These are phyloP conservation scores for Circinella minor DNA, from an alignment of 371 early-diverging fungal genomes.

Conservation along the genomic window DNA sequence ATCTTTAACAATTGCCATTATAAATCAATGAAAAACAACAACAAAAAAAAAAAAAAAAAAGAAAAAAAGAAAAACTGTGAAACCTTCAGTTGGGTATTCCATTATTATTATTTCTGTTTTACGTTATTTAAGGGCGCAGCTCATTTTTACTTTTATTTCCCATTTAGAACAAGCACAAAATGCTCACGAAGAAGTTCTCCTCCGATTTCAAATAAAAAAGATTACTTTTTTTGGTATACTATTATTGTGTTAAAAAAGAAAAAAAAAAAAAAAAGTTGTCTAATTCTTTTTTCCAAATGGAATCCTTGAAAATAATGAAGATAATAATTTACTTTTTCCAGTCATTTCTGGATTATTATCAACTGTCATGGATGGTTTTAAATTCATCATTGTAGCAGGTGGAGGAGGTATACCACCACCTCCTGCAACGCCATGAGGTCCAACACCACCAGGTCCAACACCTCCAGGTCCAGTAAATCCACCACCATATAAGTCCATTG, in stretches of 20 bases:
- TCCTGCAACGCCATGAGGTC: not conserved
- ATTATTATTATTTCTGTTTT: too few species aligned
- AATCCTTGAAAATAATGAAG: not conserved
- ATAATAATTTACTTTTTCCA: not conserved
- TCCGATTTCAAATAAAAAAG: too few species aligned
- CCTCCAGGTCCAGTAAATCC: not conserved
- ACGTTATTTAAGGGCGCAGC: not conserved
- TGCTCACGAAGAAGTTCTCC: too few species aligned
- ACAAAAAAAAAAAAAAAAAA: not conserved
- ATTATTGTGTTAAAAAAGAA: too few species aligned
- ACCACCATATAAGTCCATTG: not conserved
- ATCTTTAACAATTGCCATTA: constrained; percentile 3
- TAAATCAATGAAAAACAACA: not conserved
- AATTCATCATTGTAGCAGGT: constrained; percentile 2
- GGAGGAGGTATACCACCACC: not conserved
- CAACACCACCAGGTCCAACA: not conserved
- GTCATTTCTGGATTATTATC: not conserved
- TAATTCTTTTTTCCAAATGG: not conserved
- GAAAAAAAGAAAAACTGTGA: not conserved
- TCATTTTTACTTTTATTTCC: not conserved
- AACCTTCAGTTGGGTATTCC: not conserved
- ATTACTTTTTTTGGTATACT: too few species aligned
- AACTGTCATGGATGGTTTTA: not conserved
- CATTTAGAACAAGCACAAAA: not conserved
- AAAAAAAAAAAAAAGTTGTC: not conserved